Conservation (phyloP, 495 filamentous ascomycete species). For the Cenococcum geophilum region DNA sequence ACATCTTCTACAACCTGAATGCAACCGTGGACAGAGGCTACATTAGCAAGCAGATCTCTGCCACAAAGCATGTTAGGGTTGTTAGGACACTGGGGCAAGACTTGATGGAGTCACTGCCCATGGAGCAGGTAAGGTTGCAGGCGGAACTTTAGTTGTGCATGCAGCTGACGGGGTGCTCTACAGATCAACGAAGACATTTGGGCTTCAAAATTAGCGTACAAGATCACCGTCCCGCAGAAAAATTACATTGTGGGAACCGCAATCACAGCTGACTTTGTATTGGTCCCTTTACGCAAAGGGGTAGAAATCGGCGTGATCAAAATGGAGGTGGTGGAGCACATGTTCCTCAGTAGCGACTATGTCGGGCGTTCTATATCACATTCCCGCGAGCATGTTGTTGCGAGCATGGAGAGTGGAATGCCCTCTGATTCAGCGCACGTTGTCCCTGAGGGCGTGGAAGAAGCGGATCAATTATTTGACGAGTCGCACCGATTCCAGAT, state of each 20-base stretch:
- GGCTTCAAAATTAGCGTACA: conserved; percentile 92
- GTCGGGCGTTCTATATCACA: conserved; percentile 31
- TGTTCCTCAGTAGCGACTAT: conserved; percentile 32
- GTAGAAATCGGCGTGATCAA: conserved; percentile 70
- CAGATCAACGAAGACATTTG: conserved; percentile 69
- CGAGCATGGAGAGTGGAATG: conserved; percentile 33
- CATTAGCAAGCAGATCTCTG: conserved; percentile 70
- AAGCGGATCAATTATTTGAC: conserved; percentile 61
- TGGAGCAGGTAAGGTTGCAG: conserved; percentile 59
- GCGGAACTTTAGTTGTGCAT: conserved; percentile 2
- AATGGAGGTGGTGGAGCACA: conserved; percentile 65
- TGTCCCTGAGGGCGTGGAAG: conserved; percentile 45
- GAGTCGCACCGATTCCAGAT: conserved; percentile 69
- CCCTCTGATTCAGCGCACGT: conserved; percentile 43
- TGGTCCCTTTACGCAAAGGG: conserved; percentile 82
- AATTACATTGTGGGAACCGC: conserved; percentile 84
- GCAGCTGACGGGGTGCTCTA: conserved; percentile 2
- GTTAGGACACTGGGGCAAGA: conserved; percentile 78
- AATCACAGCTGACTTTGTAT: conserved; percentile 69
- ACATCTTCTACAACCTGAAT: conserved; percentile 80
- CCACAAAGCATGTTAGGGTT: conserved; percentile 74
- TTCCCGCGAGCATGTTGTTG: conserved; percentile 30
- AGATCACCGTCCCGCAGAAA: conserved; percentile 79
- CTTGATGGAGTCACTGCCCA: conserved; percentile 57
- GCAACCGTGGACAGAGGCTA: conserved; percentile 76